Evolutionary conservation across 2,329 filamentous ascomycete genomes (phyloP).

Genomic region (Aspergillus floridensis): DNA sequence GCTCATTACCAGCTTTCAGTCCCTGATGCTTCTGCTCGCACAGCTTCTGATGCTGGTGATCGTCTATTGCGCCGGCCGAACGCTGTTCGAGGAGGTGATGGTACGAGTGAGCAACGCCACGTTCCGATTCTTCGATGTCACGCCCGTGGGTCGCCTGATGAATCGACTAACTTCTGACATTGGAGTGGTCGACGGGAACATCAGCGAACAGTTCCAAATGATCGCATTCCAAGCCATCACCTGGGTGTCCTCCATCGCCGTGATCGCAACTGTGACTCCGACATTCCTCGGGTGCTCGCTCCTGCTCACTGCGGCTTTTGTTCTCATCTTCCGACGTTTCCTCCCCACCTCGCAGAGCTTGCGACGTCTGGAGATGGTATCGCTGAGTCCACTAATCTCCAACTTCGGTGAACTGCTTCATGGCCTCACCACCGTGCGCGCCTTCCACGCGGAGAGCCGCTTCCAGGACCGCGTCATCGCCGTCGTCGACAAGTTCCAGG

Average conservation of each 20-base stretch:
- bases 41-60: conserved; percentile 72
- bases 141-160: conserved; percentile 85
- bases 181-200: conserved; percentile 82
- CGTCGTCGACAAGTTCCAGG: conserved; percentile 84
- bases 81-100: conserved; percentile 72
- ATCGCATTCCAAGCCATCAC: conserved; percentile 69
- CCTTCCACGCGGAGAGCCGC: conserved; percentile 72
- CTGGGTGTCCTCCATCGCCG: conserved; percentile 69
- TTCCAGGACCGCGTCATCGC: conserved; percentile 78
- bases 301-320: conserved; percentile 64
- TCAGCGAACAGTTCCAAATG: conserved; percentile 68
- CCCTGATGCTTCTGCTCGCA: conserved; percentile 59
- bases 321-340: conserved; percentile 72
- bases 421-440: conserved; percentile 80
- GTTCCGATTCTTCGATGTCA: conserved; percentile 88
- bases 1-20: conserved; percentile 60
- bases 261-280: conserved; percentile 78
- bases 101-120: conserved; percentile 72
- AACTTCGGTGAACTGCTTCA: conserved; percentile 88
- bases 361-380: conserved; percentile 83
- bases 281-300: conserved; percentile 71
- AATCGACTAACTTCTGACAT: conserved; percentile 90
- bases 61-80: conserved; percentile 72
- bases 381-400: conserved; percentile 81
- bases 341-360: conserved; percentile 80